Base-by-base conservation (phyloP, 2,329 filamentous ascomycete species). In the Fusarium aywerte region DNA sequence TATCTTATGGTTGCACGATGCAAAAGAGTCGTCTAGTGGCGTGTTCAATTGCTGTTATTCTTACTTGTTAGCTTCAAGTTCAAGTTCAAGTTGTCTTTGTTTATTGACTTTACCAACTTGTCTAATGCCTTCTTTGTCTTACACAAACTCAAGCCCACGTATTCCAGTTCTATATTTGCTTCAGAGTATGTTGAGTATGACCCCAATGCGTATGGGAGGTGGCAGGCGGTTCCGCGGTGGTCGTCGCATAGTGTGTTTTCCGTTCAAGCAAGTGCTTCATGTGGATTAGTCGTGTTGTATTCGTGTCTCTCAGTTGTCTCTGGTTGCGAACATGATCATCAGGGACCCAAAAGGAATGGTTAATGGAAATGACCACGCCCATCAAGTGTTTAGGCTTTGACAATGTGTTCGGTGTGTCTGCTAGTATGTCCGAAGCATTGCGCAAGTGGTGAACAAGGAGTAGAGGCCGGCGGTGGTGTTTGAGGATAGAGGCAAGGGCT, bases 41-140 rank as follows among this genome's bases (percentile, higher is more conserved):
- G 25, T 35, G 29, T n/a, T 25, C 29, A 40, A 25, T 18, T 32
- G 5, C 11, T 20, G n/a, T 27, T 15, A n/a, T 1, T 7, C 11
- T 43, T 42, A 11, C 18, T 39, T 9, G 21, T 27, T 15, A 49
- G 16, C 12, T 35, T 23, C 15, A 25, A 16, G 5, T 29, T 7
- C 9, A 39, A 25, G n/a, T 25, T 20, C 8, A n/a, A n/a, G n/a
- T n/a, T 33, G 20, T 32, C 48, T 62, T 63, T 50, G 32, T 58
- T 4, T 3, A 8, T 13, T n/a, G n/a, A 20, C 25, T 33, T 59
- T 15, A 36, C 16, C 20, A 40, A 11, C 18, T 15, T 29, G 13
- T 21, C 16, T 20, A 20, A 7, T 25, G 12, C 3, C 13, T 40
- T 36, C 43, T 63, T 58, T 63, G 20, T 58, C 7, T 23, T 32